Conservation (phyloP, 2,329 filamentous ascomycete species). For the Xylogone sp. region DNA sequence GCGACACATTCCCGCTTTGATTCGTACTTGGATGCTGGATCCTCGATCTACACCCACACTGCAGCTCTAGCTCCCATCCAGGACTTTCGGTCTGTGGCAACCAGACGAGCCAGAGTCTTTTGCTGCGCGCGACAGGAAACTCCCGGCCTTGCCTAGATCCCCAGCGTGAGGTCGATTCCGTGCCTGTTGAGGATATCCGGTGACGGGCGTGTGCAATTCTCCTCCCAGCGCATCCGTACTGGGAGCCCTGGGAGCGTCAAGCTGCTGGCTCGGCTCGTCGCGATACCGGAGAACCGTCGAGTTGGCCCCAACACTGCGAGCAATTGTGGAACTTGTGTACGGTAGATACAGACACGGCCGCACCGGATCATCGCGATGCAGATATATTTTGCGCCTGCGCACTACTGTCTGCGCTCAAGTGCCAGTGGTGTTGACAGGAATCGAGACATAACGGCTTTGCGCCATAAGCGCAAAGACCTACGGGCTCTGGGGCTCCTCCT, state of each 20-base stretch:
- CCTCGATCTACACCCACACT: constrained; percentile 12
- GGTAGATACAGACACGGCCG: no score
- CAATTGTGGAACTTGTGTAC: no score
- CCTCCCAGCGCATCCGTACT: no score
- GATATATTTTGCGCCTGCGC: no score
- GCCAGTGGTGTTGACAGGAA: constrained; percentile 11
- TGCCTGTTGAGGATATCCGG: not conserved
- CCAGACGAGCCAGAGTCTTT: not conserved
- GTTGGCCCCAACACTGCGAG: no score
- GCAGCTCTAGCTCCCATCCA: not conserved
- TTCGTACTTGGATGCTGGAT: constrained; percentile 13
- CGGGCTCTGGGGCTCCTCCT: no score
- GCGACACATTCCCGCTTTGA: constrained; percentile 12
- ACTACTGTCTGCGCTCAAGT: no score
- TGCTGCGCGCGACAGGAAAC: not conserved
- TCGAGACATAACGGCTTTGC: constrained; percentile 14
- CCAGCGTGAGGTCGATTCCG: not conserved
- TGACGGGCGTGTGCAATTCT: not conserved
- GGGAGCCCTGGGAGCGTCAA: not conserved
- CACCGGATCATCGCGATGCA: no score
- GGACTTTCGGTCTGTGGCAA: not conserved
- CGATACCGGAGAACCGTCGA: not conserved
- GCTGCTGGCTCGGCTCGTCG: not conserved
- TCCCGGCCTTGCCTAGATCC: not conserved
- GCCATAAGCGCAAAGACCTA: constrained; percentile 21